Base-by-base conservation (phyloP, 1,139 yeast species). In the Protomyces arabidopsidicola region DNA sequence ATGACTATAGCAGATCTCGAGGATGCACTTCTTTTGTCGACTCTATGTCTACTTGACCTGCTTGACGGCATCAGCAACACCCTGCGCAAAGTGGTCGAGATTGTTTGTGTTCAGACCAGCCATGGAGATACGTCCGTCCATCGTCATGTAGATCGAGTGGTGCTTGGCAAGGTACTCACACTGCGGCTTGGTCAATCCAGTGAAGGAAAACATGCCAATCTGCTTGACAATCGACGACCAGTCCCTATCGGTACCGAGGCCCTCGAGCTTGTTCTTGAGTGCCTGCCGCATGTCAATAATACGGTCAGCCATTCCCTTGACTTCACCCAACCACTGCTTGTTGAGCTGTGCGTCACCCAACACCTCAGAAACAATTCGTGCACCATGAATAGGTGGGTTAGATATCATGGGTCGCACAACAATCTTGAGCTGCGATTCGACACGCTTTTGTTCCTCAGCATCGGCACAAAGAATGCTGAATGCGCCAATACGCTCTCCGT, bases 401-500 rank as follows among this genome's bases (percentile, higher is more conserved):
- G 97, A 90, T 71, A 89, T 82, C 77, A 90, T 90, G 4, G 96
- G 84, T 74, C 98, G 83, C 65, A 87, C 85, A 70, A 89, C 78
- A 71, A 83, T 84, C 75, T 87, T 84, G 73, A 93, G 79, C 76
- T 93, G 98, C 14, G 97, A 86, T 67, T 79, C 91, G 65, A 87
- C 81, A 53, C 77, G 75, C 55, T 74, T 71, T 60, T 74, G 75
- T 53, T 75, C 76, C 68, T 76, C 78, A 35, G 74, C 69, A 60
- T 74, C 68, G 27, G 68, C 76, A 53, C 75, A 70, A 36, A 76
- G 79, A 38, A 89, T 74, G 74, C 90, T 96, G 75, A 93, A 83
- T 20, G 96, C 95, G 68, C 98, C 98, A 55, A 87, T 91, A 79
- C 98, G 87, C 79, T 93, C 98, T 74, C 98, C 98, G 75, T 93